Evolutionary conservation across 345 rosid species (phyloP), one percentile per base, ranked within the genome.

Genomic region (Acer saccharum): DNA sequence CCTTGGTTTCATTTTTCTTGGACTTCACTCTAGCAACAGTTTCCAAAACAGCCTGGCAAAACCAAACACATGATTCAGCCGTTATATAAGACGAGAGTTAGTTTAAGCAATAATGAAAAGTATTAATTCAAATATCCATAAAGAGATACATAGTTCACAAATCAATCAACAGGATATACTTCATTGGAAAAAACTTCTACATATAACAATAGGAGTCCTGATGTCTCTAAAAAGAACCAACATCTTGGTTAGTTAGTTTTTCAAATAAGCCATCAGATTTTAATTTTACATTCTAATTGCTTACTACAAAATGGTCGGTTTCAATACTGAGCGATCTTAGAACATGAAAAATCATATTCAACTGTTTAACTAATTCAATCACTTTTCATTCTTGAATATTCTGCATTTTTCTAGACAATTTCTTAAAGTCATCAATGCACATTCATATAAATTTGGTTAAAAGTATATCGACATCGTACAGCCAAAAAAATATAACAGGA

Each of bases 1-100:
- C 97, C 86, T 90, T 91, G 54, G 94, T 90, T 65, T 93, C 97
- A 83, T 93, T 93, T 89, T 93, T 93, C 90, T 93, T 93, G 18
- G 93, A 64, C 85, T 80, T 91, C 44, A 91, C 91, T 72, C 98
- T 93, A 52, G 97, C 97, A 21, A 93, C 98, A 64, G 94, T 93
- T 87, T 93, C 98, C 88, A 95, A 74, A 81, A 91, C 97, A 80
- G 99, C 98, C 99, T 92, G 89, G 77, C 21, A 44, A 81, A 74
- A 75, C 21, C 72, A 77, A 80, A 76, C 63, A 43, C 27, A 63
- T 25, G 4, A 32, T 73, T 68, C 55, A 72, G 77, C 7, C 62
- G 25, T 52, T 23, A 80, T 17, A 17, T 50, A 69, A 60, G 29
- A 73, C 74, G 63, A 46, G 8, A 63, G 69, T 74, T 58, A 20